Evolutionary conservation across 306 rosid species (phyloP).

Genomic region (Dalbergia cultrata): DNA sequence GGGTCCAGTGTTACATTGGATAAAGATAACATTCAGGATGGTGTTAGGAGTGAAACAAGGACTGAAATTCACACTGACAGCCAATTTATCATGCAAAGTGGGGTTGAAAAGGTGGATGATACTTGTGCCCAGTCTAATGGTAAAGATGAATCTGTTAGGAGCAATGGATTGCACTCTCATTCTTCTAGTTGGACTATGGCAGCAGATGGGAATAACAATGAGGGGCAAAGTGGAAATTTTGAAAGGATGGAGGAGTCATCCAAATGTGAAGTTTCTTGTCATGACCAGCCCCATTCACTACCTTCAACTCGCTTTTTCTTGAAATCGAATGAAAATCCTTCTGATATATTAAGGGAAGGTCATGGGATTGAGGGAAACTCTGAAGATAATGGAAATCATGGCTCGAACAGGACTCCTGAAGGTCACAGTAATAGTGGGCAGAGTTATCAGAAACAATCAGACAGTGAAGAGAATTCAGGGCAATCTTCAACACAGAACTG

Average conservation of each 20-base stretch:
- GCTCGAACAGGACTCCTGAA: constrained; percentile 53
- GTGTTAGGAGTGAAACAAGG: constrained; percentile 44
- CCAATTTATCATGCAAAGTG: constrained; percentile 48
- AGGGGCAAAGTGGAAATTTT: constrained; percentile 50
- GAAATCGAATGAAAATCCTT: constrained; percentile 47
- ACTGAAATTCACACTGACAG: constrained; percentile 41
- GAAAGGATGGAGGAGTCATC: constrained; percentile 54
- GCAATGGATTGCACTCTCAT: constrained; percentile 57
- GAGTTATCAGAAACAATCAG: constrained; percentile 66
- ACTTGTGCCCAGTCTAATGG: constrained; percentile 48
- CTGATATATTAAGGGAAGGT: constrained; percentile 56
- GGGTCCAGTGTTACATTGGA: constrained; percentile 44
- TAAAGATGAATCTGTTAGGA: constrained; percentile 60
- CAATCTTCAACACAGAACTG: constrained; percentile 84
- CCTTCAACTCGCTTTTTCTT: constrained; percentile 56
- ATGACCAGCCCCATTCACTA: constrained; percentile 53
- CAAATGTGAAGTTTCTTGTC: constrained; percentile 52
- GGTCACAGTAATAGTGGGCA: constrained; percentile 61
- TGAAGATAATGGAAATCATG: constrained; percentile 59
- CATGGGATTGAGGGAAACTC: constrained; percentile 44
- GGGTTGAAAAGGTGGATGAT: constrained; percentile 54
- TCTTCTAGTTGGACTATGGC: constrained; percentile 56
- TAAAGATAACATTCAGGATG: constrained; percentile 50
- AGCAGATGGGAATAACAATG: constrained; percentile 62
- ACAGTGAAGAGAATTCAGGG: constrained; percentile 73